These are phyloP conservation scores for Sporothrix mexicana DNA, from an alignment of 2,329 filamentous ascomycete genomes.

Conservation along the genomic window DNA sequence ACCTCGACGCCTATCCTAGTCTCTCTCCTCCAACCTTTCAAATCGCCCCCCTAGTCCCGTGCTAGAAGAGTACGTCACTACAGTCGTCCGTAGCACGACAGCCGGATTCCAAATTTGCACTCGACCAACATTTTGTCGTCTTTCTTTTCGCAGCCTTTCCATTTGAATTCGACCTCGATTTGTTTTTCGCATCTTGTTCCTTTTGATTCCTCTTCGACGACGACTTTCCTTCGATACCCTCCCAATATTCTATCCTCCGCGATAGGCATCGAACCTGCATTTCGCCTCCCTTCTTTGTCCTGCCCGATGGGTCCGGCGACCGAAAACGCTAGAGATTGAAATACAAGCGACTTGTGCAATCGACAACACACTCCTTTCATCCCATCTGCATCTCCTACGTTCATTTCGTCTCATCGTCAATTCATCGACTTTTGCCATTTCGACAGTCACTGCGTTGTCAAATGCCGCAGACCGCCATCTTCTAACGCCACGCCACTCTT, in stretches of 20 bases:
- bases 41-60: constrained; percentile 20
- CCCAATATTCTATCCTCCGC: background rate
- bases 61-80: constrained; percentile 26
- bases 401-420: background rate
- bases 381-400: background rate
- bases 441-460: constrained; percentile 1
- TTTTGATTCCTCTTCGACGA: constrained; percentile 1
- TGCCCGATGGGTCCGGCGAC: constrained; percentile 22
- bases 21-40: background rate
- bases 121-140: constrained; percentile 11
- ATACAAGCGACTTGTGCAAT: background rate
- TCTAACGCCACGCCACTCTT: constrained; percentile 31
- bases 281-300: constrained; percentile 20
- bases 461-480: constrained; percentile 16
- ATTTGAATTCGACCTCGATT: background rate
- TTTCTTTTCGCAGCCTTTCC: background rate
- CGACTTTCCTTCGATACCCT: background rate
- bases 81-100: constrained; percentile 26
- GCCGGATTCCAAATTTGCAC: constrained; percentile 21
- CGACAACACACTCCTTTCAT: background rate
- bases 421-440: background rate
- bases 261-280: constrained; percentile 1
- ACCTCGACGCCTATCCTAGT: background rate
- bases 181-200: background rate
- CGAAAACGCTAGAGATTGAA: constrained; percentile 16